Base-by-base conservation (phyloP, 2,329 filamentous ascomycete genomes). In the Epichloe uncinata region DNA sequence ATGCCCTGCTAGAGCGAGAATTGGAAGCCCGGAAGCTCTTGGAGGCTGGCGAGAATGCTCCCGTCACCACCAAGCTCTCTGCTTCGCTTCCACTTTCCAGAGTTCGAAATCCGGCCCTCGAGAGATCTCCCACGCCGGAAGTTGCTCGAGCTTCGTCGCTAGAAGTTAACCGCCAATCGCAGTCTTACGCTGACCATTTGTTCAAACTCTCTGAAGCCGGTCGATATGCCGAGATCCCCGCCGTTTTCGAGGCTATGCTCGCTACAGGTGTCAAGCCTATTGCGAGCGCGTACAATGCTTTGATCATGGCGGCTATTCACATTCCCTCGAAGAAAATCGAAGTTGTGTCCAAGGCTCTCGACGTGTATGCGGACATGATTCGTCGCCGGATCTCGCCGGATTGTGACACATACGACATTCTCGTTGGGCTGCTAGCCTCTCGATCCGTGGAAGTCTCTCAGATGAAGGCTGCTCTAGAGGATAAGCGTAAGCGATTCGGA, bases 321-420 rank as follows among this genome's bases (percentile, higher is more conserved):
- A 77, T 96, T 16, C 87, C 90, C 7, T 74, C 75, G 22, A 83
- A 87, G 65, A 85, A 83, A 66, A 84, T 85, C 49, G 85, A 94
- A 69, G 81, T 93, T 48, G 87, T 95, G 13, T 84, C 88, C 54
- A 95, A 95, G 71, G 89, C 88, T 5, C 76, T 97, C 48, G 90
- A 95, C 69, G 86, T 98, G 48, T 98, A 97, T 66, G 85, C 89
- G 15, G 90, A 97, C 64, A 97, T 98, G 93, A 81, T 95, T 58
- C 82, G 84, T 56, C 85, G 90, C 56, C 84, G 84, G 58, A 83
- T 97, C 22, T 71, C 78, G 18, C 90, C 91, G 7, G 84, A 96
- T 63, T 81, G 82, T 49, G 79, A 85, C 51, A 97, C 91, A 0
- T 97, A 95, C 68, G 82, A 88, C 61, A 89, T 89, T 35, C 73